Base-by-base conservation (phyloP, 2,329 filamentous ascomycete genomes). In the Orbilia brochopaga region DNA sequence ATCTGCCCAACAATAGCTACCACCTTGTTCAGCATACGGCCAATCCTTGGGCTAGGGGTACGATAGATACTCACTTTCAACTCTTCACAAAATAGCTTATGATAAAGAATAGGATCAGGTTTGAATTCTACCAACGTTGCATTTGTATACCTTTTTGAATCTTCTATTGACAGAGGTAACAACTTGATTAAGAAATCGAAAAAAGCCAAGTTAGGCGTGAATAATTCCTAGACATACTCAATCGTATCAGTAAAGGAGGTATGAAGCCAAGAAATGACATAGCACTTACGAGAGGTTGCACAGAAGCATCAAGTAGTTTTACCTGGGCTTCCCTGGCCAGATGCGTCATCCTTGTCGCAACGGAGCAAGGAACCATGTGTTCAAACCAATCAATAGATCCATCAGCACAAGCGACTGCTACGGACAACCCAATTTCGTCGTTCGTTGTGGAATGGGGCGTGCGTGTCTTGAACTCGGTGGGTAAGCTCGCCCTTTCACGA, bases 171-270 rank as follows among this genome's bases (percentile, higher is more conserved):
- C 13, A 30, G 8, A 15, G 44, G 53, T 7, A 42, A 19, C 11
- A 70, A 11, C 42, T 24, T 6, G 21, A 70, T 46, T 27, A 70
- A 32, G 19, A 70, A 70, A 59, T 70, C 57, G 23, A 70, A 70
- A 19, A 23, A 37, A 2, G n/a, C 24, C 19, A 59, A 11, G 40
- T 50, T 44, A 0, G 58, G 48, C 13, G n/a, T 5, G 32, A 70
- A 59, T 2, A 55, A 24, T 27, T 53, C 32, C 65, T 70, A 51
- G 21, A 21, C n/a, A n/a, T n/a, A n/a, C n/a, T n/a, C n/a, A n/a
- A n/a, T n/a, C n/a, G n/a, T n/a, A 46, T n/a, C 23, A 24, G 3
- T 32, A 32, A 8, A 21, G 27, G 5, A 46, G 48, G n/a, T 51
- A 10, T 15, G 8, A 32, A 37, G 40, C 1, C 11, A 6, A 21